Percentiles rank a stretch among this genome's conserved stretches.
Evolutionary conservation across 2,329 filamentous ascomycete genomes (phyloP).

Genomic region (Dactylellina cionopaga): DNA sequence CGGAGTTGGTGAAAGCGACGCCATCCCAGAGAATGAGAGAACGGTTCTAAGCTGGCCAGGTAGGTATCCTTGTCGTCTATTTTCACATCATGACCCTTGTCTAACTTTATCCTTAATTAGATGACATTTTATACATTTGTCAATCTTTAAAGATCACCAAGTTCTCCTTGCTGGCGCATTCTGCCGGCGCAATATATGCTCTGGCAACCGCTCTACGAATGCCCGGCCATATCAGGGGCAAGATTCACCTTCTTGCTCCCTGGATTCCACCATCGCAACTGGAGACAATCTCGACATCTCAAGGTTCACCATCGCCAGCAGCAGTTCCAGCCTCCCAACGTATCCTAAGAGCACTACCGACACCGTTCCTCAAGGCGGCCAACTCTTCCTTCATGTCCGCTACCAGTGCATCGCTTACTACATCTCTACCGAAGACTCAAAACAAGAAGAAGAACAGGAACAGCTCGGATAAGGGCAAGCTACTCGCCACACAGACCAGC

Average conservation of each 20-base stretch:
- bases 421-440: slow-evolving; percentile 75
- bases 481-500: slow-evolving; percentile 61
- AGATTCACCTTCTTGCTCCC: slow-evolving; percentile 91
- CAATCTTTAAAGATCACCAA: slow-evolving; percentile 90
- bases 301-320: slow-evolving; percentile 59
- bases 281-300: slow-evolving; percentile 76
- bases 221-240: slow-evolving; percentile 92
- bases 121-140: slow-evolving; percentile 93
- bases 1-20: slow-evolving; percentile 89
- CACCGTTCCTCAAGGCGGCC: slow-evolving; percentile 88
- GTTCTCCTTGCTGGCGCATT: slow-evolving; percentile 95
- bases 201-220: slow-evolving; percentile 93
- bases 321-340: slow-evolving; percentile 86
- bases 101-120: slow-evolving; percentile 58
- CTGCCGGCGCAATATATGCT: slow-evolving; percentile 96
- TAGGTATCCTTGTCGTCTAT: slow-evolving; percentile 63
- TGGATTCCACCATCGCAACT: slow-evolving; percentile 98
- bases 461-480: slow-evolving; percentile 70
- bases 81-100: slow-evolving; percentile 15
- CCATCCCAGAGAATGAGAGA: slow-evolving; percentile 81
- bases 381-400: slow-evolving; percentile 96
- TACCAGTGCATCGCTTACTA: slow-evolving; percentile 85
- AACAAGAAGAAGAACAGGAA: slow-evolving; percentile 44
- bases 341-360: slow-evolving; percentile 87
- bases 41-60: slow-evolving; percentile 94